Evolutionary conservation across 2,329 filamentous ascomycete genomes (phyloP).

Genomic region (Eutypa lata): DNA sequence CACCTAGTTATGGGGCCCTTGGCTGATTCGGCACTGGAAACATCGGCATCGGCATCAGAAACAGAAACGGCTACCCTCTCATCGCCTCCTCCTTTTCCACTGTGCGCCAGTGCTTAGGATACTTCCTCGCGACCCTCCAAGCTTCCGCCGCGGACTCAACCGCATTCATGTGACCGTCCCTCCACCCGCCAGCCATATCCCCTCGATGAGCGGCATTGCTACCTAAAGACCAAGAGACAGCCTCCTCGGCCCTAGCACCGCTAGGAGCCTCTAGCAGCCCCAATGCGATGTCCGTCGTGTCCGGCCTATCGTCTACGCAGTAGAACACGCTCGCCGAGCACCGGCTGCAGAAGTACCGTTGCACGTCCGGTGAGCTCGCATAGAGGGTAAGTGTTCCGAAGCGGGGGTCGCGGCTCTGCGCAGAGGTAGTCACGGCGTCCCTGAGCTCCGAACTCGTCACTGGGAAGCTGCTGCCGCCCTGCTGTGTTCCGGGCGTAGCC

Average conservation of each 20-base stretch:
- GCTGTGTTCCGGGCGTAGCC: too few species aligned
- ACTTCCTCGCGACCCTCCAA: constrained; percentile 30
- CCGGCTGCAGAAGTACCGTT: constrained; percentile 45
- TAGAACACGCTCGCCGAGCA: constrained; percentile 49
- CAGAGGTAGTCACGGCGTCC: constrained; percentile 23
- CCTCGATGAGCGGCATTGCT: constrained; percentile 27
- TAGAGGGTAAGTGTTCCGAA: constrained; percentile 42
- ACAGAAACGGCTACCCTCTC: background rate
- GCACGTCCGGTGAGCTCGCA: constrained; percentile 39
- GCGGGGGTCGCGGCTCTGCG: constrained; percentile 27
- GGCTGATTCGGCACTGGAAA: too few species aligned
- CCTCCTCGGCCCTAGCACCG: constrained; percentile 43
- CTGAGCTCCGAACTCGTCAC: constrained; percentile 29
- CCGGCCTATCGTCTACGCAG: constrained; percentile 32
- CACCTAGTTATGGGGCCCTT: too few species aligned
- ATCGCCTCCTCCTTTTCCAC: constrained; percentile 13
- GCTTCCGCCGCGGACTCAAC: constrained; percentile 32
- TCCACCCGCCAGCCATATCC: constrained; percentile 39
- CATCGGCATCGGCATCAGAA: background rate
- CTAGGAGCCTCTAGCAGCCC: constrained; percentile 41
- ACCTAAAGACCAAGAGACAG: constrained; percentile 40
- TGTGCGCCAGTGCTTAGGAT: constrained; percentile 31
- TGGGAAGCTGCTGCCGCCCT: constrained; percentile 24
- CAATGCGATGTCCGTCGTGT: constrained; percentile 41
- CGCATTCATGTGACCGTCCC: constrained; percentile 29